Evolutionary conservation across 441 rosid genomes (phyloP).

Genomic region (Flueggea neowawraea): DNA sequence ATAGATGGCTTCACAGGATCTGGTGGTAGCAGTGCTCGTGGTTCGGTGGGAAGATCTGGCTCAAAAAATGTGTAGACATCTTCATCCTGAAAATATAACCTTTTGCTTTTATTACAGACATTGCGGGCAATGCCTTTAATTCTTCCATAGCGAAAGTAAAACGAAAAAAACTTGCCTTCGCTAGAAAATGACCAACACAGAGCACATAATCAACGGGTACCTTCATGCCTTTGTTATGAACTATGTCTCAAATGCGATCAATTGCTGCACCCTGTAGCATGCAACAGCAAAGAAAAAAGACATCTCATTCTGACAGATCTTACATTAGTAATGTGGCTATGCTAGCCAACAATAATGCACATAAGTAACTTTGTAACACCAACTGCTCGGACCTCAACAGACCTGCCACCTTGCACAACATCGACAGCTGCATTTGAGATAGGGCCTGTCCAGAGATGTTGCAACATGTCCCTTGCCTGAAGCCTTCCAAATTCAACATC

Average conservation of each 20-base stretch:
- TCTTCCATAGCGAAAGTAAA: no score
- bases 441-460: constrained; percentile 90
- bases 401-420: constrained; percentile 76
- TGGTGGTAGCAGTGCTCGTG: constrained; percentile 22
- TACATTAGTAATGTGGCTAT: neutral
- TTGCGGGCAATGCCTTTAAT: no score
- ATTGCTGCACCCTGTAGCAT: constrained; percentile 73
- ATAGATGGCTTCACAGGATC: constrained; percentile 28
- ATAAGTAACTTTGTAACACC: constrained; percentile 69
- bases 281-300: constrained; percentile 1
- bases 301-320: constrained; percentile 3
- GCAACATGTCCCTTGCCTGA: constrained; percentile 85
- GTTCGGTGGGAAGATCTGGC: constrained; percentile 59
- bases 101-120: neutral
- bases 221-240: constrained; percentile 60
- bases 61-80: constrained; percentile 73
- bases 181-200: constrained; percentile 66
- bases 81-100: constrained; percentile 49
- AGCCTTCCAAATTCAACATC: constrained; percentile 81
- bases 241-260: constrained; percentile 72
- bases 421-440: constrained; percentile 83
- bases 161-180: constrained; percentile 37
- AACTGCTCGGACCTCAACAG: constrained; percentile 79
- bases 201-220: constrained; percentile 75
- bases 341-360: neutral